Evolutionary conservation across 345 rosid genomes (phyloP), one percentile per base, ranked within the genome.

Genomic region (Salix suchowensis): DNA sequence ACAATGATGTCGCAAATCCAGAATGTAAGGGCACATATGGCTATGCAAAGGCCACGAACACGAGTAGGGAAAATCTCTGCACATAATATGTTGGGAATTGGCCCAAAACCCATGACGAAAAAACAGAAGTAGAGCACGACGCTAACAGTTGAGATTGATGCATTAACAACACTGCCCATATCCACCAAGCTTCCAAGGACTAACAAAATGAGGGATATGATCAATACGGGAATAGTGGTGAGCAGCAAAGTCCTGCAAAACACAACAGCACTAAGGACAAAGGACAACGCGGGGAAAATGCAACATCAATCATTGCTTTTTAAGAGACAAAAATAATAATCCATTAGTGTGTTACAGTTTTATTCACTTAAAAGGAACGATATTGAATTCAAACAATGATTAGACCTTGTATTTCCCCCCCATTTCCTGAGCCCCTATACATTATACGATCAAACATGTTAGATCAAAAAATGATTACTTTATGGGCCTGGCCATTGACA

Each of bases 21-120:
- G 78, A 94, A 96, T 0, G 92, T 82, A 3, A 96, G 94, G 0
- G 95, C 98, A 19, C 99, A 96, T 2, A 94, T 82, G 61, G 99
- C 99, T 0, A 96, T 91, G 87, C 99, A 94, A 76, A 94, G 80
- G 70, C 97, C 97, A 2, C 98, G 97, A 30, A 91, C 92, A 32
- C 97, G 83, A 19, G 99, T 94, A 4, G 99, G 99, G 80, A 96
- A 96, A 78, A 96, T 96, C 88, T 96, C 99, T 0, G 99, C 81
- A 15, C 99, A 96, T 21, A 96, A 92, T 61, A 96, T 92, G 87
- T 96, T 96, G 7, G 99, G 99, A 70, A 91, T 52, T 23, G 99
- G 99, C 69, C 99, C 99, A 2, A 93, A 96, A 16, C 99, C 99
- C 98, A 96, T 91, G 76, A 96, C 97, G 42, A 96, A 96, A 94